phyloP scores from a whole-genome alignment of 495 filamentous ascomycete species.

The Penicillium antarcticum region DNA sequence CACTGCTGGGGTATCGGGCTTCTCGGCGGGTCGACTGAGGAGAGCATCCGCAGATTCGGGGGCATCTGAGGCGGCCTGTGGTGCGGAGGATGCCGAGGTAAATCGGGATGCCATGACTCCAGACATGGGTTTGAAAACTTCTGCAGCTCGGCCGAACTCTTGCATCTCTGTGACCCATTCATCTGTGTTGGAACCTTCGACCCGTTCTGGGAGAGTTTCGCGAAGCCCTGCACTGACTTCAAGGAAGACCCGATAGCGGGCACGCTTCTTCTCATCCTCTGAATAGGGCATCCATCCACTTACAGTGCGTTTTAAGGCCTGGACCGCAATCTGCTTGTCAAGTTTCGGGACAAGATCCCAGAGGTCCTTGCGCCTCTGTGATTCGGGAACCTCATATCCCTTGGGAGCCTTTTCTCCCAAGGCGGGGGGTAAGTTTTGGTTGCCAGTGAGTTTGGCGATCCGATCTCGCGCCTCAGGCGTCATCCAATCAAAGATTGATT shows the following conservation, averaged over 20 bases:
- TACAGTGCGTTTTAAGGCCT: constrained; percentile 70
- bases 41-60: constrained; percentile 38
- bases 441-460: constrained; percentile 73
- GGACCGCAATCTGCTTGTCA: constrained; percentile 68
- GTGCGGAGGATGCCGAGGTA: constrained; percentile 62
- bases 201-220: constrained; percentile 56
- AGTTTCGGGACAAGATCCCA: constrained; percentile 68
- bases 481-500: constrained; percentile 95
- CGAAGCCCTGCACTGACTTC: constrained; percentile 70
- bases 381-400: constrained; percentile 56
- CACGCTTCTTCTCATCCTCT: constrained; percentile 74
- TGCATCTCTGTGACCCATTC: constrained; percentile 78
- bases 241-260: constrained; percentile 76
- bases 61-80: constrained; percentile 42
- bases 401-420: constrained; percentile 67
- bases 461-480: constrained; percentile 74
- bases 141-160: constrained; percentile 85
- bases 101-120: constrained; percentile 91
- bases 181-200: constrained; percentile 55
- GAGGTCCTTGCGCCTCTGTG: constrained; percentile 56
- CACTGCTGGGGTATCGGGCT: constrained; percentile 73
- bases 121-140: constrained; percentile 89
- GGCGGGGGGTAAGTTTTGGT: constrained; percentile 71
- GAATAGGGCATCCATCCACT: constrained; percentile 80
- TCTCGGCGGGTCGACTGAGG: constrained; percentile 55